Base-by-base conservation (phyloP, 257 asterid genomes). In the Primulina tabacum region DNA sequence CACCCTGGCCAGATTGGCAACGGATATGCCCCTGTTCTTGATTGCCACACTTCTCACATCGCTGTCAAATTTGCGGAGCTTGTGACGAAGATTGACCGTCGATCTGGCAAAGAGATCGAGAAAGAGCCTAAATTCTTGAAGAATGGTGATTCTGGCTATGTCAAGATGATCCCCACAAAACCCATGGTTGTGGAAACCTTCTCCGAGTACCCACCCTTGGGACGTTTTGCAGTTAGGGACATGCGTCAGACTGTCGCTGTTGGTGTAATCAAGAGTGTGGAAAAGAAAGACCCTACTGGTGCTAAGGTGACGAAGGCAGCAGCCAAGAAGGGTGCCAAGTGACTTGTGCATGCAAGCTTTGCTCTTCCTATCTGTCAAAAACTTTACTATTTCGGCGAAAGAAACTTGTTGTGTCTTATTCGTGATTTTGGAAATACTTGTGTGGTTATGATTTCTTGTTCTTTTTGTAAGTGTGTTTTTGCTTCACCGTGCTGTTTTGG, bases 251-350 rank as follows among this genome's bases (percentile, higher is more conserved):
- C 84, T 3, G 84, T 77, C 30, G 84, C 84, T 37, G 84, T 77
- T 67, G 85, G 85, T 18, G 82, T 81, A 5, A 81, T 81, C 34
- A 81, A 81, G 80, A 72, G 32, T 12, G 85, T 81, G 14, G 85
- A 81, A 16, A 81, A 81, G 81, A 81, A 78, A 53, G 85, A 81
- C 11, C 81, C 85, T 4, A 2, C 85, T 0, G 85, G 85, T 1
- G 85, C 85, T 4, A 81, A 81, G 76, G 85, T 81, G 11, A 81
- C 85, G 57, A 81, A 81, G 65, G 85, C 85, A 18, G 85, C 85
- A 16, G 81, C 75, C n/a, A 81, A 81, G 82, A 81, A 81, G 38
- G 85, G 81, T 55, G 85, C 68, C 68, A 81, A 81, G 70, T 81
- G 82, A 75, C 69, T 60, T 7, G 17, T 38, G 50, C 0, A 0